Percentiles rank a stretch among this genome's conserved stretches.
Evolutionary conservation across 2,329 filamentous ascomycete genomes (phyloP).

Genomic region (Penicillium occitanis): DNA sequence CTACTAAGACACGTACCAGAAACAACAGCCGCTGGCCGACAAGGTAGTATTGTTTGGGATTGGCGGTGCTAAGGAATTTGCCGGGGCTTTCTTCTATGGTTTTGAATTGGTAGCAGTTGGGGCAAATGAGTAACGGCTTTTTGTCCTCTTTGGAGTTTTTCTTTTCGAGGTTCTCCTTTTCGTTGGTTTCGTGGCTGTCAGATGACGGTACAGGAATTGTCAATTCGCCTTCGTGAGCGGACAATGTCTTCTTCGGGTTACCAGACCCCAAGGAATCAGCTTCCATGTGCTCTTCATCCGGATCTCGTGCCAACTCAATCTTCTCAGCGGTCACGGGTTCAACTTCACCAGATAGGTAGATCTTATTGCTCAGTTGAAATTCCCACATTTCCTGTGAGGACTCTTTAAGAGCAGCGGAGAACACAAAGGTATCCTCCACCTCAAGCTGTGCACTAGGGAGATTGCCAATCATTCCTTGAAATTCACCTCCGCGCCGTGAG

Average conservation of each 20-base stretch:
- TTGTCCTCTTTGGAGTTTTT: not conserved
- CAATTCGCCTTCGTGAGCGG: not conserved
- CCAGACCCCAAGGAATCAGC: too few relatives aligned
- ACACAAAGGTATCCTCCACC: conserved; percentile 3
- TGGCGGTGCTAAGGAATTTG: conserved; percentile 6
- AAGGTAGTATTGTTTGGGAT: not conserved
- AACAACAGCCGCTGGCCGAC: not conserved
- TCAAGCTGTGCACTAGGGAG: conserved; percentile 13
- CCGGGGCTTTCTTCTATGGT: conserved; percentile 15
- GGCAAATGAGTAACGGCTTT: conserved; percentile 10
- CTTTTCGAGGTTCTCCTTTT: not conserved
- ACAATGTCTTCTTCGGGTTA: not conserved
- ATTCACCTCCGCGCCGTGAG: conserved; percentile 25
- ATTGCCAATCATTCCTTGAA: conserved; percentile 28
- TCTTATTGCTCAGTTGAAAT: not conserved
- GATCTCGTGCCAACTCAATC: not conserved
- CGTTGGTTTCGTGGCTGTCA: too few relatives aligned
- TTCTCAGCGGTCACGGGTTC: not conserved
- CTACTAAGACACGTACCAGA: conserved; percentile 17
- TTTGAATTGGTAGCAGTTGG: conserved; percentile 16
- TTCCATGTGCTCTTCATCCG: not conserved
- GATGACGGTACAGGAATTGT: not conserved
- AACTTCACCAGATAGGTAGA: not conserved
- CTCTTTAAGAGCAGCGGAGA: not conserved
- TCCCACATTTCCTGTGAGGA: not conserved